Evolutionary conservation across 2,329 filamentous ascomycete genomes (phyloP), one percentile per base, ranked within the genome.

Genomic region (Arthrobotrys megalospora): DNA sequence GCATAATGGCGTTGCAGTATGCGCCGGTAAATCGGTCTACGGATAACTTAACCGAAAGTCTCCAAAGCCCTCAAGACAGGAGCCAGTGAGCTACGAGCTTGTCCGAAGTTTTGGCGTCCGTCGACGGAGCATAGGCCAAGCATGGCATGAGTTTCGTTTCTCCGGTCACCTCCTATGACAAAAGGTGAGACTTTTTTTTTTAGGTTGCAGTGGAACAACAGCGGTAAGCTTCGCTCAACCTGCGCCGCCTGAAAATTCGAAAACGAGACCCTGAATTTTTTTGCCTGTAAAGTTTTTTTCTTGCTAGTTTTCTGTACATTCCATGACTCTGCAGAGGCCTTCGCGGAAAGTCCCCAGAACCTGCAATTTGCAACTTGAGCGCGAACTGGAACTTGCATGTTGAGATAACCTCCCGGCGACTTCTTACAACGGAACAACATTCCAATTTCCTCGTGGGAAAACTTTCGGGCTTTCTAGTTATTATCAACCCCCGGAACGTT

Each of bases 11-110:
- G 41, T 28, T 34, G 60, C 60, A 28, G 60, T 64, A 64, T 64
- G 60, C 60, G 41, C 45, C 60, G 64, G 64, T 52, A 68, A 53
- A 55, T 68, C 64, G 64, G 64, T 68, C 45, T 53, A 68, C 64
- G 64, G 64, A 50, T 53, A 45, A 53, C 48, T 45, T 52, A 68
- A 58, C 64, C 64, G 64, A 53, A 43, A 50, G 11, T 43, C 19
- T 2, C 34, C 12, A 60, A 43, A 60, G 24, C 55, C 55, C 55
- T 64, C 43, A 48, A n/a, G 19, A 6, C 5, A 34, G 8, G 21
- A 64, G 12, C 12, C 11, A 63, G 24, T 16, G 60, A 32, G 28
- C 8, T 6, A 28, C 11, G n/a, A 34, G 16, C 34, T 45, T 19
- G 3, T 63, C 36, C n/a, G 58, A 21, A 32, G 41, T 21, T 64